Conservation (phyloP, 768 basidiomycete genomes). For the Agrocybe pediades region DNA sequence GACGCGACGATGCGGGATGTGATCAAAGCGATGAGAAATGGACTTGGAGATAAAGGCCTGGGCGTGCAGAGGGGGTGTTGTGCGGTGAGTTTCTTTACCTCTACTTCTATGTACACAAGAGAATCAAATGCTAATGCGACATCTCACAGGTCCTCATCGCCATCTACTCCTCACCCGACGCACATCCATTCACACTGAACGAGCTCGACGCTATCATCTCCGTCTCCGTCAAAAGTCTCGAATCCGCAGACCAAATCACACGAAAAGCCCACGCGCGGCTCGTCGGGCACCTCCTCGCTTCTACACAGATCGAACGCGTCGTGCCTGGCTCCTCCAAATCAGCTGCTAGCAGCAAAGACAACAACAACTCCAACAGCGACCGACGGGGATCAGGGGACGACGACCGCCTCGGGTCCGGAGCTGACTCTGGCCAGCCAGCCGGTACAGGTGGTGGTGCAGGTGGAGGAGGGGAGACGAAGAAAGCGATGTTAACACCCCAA, state of each 20-base stretch:
- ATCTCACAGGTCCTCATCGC: constrained; percentile 41
- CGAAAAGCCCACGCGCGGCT: constrained; percentile 80
- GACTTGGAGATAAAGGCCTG: constrained; percentile 79
- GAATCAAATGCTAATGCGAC: not conserved
- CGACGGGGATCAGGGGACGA: not conserved
- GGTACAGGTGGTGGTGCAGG: constrained; percentile 49
- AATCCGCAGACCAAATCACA: constrained; percentile 81
- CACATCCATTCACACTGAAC: constrained; percentile 52
- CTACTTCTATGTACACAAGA: not conserved
- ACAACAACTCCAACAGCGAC: constrained; percentile 56
- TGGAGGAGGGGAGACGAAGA: constrained; percentile 56
- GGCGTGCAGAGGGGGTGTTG: constrained; percentile 85
- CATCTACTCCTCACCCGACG: constrained; percentile 57
- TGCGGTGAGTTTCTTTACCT: constrained; percentile 48
- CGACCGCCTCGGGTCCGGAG: not conserved
- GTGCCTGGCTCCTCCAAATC: constrained; percentile 44
- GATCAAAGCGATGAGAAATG: constrained; percentile 76
- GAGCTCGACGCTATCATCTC: constrained; percentile 81
- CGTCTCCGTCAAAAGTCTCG: constrained; percentile 72
- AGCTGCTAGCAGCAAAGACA: constrained; percentile 54
- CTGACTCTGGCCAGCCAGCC: constrained; percentile 59
- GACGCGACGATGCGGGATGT: constrained; percentile 81
- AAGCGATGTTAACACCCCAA: constrained; percentile 66
- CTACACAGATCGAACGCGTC: constrained; percentile 72
- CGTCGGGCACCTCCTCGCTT: constrained; percentile 80